These are phyloP conservation scores for Fremontodendron californicum DNA, from an alignment of 345 rosid species.

Conservation along the genomic window DNA sequence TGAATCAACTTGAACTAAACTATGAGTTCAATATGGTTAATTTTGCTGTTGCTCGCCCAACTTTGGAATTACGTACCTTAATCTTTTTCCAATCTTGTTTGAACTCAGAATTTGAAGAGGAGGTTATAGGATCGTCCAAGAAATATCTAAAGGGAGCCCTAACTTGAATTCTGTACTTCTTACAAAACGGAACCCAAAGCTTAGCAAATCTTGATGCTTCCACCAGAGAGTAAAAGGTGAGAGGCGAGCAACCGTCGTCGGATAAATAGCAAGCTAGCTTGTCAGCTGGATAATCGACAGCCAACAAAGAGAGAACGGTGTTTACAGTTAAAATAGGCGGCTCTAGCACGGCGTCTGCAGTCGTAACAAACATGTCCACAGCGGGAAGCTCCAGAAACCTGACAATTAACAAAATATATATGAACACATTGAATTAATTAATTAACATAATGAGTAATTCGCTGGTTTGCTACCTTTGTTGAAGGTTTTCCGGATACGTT, in stretches of 20 bases:
- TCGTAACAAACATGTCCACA: constrained; percentile 32
- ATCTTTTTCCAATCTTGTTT: constrained; percentile 33
- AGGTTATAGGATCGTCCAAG: neutral
- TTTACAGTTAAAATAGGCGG: constrained; percentile 28
- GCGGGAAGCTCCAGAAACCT: constrained; percentile 13
- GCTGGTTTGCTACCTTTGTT: neutral
- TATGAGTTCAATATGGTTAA: too few species aligned
- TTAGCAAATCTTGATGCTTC: constrained; percentile 60
- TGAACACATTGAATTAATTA: neutral
- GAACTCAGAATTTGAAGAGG: constrained; percentile 32
- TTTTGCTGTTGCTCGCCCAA: neutral
- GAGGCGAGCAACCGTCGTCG: constrained; percentile 58
- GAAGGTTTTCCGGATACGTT: constrained; percentile 45
- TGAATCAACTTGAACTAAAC: too few species aligned
- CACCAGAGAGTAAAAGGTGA: constrained; percentile 50
- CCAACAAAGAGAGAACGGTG: constrained; percentile 29
- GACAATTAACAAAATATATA: neutral
- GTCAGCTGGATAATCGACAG: constrained; percentile 9
- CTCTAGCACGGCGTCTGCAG: constrained; percentile 24
- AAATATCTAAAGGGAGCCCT: constrained; percentile 79
- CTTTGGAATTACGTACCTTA: neutral
- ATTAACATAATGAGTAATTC: too few species aligned
- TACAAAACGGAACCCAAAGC: constrained; percentile 77
- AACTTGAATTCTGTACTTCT: constrained; percentile 40
- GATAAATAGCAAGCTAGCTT: constrained; percentile 34